Evolutionary conservation across 2,329 filamentous ascomycete species (phyloP), one percentile per base, ranked within the genome.

Genomic region (Cercospora zeae-maydis): DNA sequence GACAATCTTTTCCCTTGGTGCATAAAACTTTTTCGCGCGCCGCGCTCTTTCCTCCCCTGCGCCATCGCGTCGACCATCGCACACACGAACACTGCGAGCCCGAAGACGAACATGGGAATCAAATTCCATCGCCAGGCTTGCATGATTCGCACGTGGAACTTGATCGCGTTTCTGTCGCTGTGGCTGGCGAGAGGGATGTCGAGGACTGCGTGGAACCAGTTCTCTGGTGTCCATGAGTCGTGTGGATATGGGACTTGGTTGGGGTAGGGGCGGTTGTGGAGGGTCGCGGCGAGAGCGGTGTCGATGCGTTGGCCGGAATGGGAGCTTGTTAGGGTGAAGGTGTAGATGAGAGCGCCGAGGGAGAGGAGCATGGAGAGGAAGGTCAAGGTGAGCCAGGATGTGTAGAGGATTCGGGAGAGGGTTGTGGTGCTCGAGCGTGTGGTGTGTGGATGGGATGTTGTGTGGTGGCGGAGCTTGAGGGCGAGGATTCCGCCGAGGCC

Each of bases 111-210:
- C 61, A 74, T 55, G 16, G 70, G 70, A 13, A 74, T 67, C n/a
- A 73, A 52, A 60, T 74, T 74, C 70, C 70, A 73, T 36, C 65
- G 66, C 72, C 72, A 74, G 2, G 55, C 71, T 39, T 66, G 58
- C 68, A 72, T 72, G 39, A 71, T 57, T 13, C 27, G 45, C 27
- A 72, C 33, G 21, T 68, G 67, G 6, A 24, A 16, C 1, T 54
- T 8, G n/a, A 73, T 69, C 19, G 71, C 63, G 5, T 58, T 57
- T 3, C 66, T 39, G 39, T 70, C 66, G 14, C 52, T 58, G 9
- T 27, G 34, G 21, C 37, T 47, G 21, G 53, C 61, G 13, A 73
- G 57, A 21, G 63, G 60, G 11, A 72, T 61, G 34, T 68, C 37
- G 39, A 73, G 61, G 0, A 74, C 63, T 10, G 71, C 71, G 9